A percentile compares a stretch with the other conserved stretches of the same genome.
Evolutionary conservation across 1,139 yeast species (phyloP).

Genomic region (Debaryomyces sp.): DNA sequence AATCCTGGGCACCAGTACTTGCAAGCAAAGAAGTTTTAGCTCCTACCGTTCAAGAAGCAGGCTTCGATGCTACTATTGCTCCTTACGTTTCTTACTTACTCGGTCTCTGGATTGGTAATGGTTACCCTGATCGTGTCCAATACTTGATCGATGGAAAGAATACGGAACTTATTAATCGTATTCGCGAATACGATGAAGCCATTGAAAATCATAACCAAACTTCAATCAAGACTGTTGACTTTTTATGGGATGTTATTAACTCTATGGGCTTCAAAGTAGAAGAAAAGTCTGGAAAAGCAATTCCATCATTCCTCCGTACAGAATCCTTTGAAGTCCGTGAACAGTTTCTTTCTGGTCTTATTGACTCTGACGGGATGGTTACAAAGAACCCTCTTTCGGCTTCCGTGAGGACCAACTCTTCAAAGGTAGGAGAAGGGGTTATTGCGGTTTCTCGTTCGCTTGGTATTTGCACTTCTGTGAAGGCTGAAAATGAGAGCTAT

Average conservation of each 20-base stretch:
- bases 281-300: constrained; percentile 9
- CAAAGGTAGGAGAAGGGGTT: constrained; percentile 32
- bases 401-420: constrained; percentile 29
- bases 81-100: constrained; percentile 32
- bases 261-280: constrained; percentile 7
- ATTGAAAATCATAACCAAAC: constrained; percentile 1
- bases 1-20: constrained; percentile 35
- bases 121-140: constrained; percentile 14
- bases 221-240: constrained; percentile 7
- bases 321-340: constrained; percentile 36
- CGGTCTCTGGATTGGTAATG: constrained; percentile 29
- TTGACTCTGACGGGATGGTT: constrained; percentile 38
- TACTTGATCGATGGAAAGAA: constrained; percentile 24
- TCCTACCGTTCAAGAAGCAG: constrained; percentile 15
- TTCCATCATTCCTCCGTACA: constrained; percentile 19
- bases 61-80: constrained; percentile 17
- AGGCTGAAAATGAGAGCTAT: constrained; percentile 10
- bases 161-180: constrained; percentile 6
- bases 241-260: constrained; percentile 10
- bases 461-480: constrained; percentile 31
- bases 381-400: constrained; percentile 21
- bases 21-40: constrained; percentile 27
- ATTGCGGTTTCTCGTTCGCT: constrained; percentile 39
- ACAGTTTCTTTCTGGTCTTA: constrained; percentile 40
- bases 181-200: constrained; percentile 4